phyloP scores from a whole-genome alignment of 208 protist genomes.

The Wallacemonas sp. region DNA sequence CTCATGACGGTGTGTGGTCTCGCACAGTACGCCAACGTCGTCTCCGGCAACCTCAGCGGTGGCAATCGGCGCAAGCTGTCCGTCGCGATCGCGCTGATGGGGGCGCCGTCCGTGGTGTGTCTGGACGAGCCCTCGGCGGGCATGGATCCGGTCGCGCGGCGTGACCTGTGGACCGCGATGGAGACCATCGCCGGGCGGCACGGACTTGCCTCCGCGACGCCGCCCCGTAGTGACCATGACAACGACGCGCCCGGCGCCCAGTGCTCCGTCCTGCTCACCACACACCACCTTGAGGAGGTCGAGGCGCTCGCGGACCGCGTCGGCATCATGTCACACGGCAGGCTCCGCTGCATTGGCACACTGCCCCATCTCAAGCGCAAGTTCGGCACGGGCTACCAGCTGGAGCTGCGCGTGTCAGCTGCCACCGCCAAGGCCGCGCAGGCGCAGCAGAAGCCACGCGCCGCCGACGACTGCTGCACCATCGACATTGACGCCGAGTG shows the following conservation, averaged over 20 bases:
- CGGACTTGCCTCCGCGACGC: slow-evolving; percentile 17
- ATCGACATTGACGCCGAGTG: neutral
- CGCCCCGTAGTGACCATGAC: neutral
- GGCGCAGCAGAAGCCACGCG: too few species aligned
- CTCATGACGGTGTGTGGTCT: slow-evolving; percentile 37
- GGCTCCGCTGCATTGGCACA: slow-evolving; percentile 84
- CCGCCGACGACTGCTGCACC: neutral
- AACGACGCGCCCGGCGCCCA: slow-evolving; percentile 15
- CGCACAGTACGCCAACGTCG: slow-evolving; percentile 34
- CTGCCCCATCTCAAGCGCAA: slow-evolving; percentile 82
- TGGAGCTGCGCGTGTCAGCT: slow-evolving; percentile 57
- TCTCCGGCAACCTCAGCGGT: slow-evolving; percentile 39
- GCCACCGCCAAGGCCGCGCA: too few species aligned
- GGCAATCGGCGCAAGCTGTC: slow-evolving; percentile 83
- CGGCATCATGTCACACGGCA: slow-evolving; percentile 90
- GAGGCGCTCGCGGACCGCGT: slow-evolving; percentile 83
- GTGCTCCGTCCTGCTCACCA: slow-evolving; percentile 85
- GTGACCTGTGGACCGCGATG: slow-evolving; percentile 70
- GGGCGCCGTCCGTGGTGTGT: slow-evolving; percentile 57
- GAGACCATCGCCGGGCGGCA: slow-evolving; percentile 35
- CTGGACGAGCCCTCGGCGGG: slow-evolving; percentile 80
- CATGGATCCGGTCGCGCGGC: slow-evolving; percentile 65
- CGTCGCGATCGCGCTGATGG: slow-evolving; percentile 77
- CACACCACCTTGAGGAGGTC: slow-evolving; percentile 92
- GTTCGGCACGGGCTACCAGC: slow-evolving; percentile 73